Evolutionary conservation across 768 basidiomycete genomes (phyloP), one percentile per base, ranked within the genome.

Genomic region (Termitomyces sp.): DNA sequence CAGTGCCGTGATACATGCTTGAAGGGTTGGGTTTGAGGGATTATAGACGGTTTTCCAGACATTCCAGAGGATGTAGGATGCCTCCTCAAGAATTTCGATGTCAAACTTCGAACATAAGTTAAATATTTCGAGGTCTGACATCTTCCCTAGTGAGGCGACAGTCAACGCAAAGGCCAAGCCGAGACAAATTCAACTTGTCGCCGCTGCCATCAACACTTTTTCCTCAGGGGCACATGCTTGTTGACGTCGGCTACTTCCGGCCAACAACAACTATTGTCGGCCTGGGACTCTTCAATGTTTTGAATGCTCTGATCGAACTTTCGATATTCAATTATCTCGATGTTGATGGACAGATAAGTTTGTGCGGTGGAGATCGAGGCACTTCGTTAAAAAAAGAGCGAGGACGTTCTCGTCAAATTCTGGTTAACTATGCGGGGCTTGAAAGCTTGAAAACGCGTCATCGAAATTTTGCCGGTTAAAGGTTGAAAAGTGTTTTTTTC

Each of bases 21-120:
- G 62, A 26, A 75, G 66, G 4, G 68, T 68, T 18, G 73, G 66
- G 54, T 69, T 72, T 41, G 52, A 57, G 1, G 70, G 62, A 51
- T 41, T 9, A n/a, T 68, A 60, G 42, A 62, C 65, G 45, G 66
- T 62, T 50, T 65, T 69, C 73, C 75, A 77, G 47, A 78, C 66
- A 54, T 69, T 63, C 74, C 75, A 77, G 18, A 78, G 68, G 29
- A 77, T 60, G 52, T 69, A 70, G 0, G 74, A 73, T 1, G 77
- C 77, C 57, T 76, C 75, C 64, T 77, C 75, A 5, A 67, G 66
- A 22, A 73, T 63, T 20, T 73, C 61, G 16, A 73, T 62, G 66
- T 77, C 67, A 64, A 75, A 73, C 61, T 70, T 75, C 4, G 72
- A 68, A 49, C 67, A 61, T n/a, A 58, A 54, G 15, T 63, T 51